Base-by-base conservation (phyloP, 768 basidiomycete species). In the Cystoderma amianthinum region DNA sequence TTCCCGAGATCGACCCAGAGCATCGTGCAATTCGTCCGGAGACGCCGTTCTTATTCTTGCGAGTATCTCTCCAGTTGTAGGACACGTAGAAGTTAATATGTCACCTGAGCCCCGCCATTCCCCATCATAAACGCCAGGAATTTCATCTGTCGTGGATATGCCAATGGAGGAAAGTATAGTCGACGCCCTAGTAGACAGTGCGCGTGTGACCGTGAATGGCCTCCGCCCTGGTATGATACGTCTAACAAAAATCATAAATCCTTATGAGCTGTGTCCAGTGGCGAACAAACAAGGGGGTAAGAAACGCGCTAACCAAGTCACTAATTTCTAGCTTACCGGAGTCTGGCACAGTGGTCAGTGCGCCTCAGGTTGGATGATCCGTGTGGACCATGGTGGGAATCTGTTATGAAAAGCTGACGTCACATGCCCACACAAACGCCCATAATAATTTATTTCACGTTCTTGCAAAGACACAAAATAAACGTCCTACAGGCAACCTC, bases 41-140 rank as follows among this genome's bases (percentile, higher is more conserved):
- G 82, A 78, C 0, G 86, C 91, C 23, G 82, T 78, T 41, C 68
- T 75, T 35, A 95, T 78, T 42, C 72, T 71, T 25, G 84, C 93
- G 25, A 97, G 65, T 12, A 81, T 65, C 55, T 95, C 91, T 2
- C 91, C 91, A 12, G 92, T 95, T 6, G 89, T 78, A 11, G 92
- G 92, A 58, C 92, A 95, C 13, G 76, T 55, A 39, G 85, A 88
- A 49, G 74, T 64, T 13, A 86, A 53, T 3, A 86, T 42, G 39
- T 84, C 82, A 2, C 90, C 90, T 15, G 75, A 71, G 16, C 89
- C 90, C 43, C 71, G 66, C 90, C 90, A 93, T 50, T 72, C 62
- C 24, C 89, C 89, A 53, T 92, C 83, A 53, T 87, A 93, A 13
- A 92, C 85, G 2, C 90, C 89, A 9, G 70, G 61, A 12, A 87